Percentiles rank a stretch among this genome's conserved stretches.
Conservation (phyloP, 106 monocot genomes). For the Dendrobium officinale region DNA sequence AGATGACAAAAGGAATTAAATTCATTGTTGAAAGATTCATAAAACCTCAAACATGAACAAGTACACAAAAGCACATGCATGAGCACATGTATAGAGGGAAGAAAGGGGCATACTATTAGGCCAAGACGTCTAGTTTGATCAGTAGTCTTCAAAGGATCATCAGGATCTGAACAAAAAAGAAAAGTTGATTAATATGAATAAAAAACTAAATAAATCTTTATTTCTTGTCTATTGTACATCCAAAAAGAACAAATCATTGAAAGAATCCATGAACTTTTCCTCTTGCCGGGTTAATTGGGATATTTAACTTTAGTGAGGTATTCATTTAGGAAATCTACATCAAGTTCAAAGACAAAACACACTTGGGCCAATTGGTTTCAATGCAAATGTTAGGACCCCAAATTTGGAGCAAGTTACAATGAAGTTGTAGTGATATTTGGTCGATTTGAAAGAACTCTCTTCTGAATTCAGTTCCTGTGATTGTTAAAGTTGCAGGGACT, state of each 20-base stretch:
- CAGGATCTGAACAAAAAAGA: slow-evolving; percentile 53
- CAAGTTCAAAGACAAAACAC: neutral
- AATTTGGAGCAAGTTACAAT: too few species aligned
- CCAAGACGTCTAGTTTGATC: slow-evolving; percentile 87
- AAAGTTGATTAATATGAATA: neutral
- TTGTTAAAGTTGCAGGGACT: too few species aligned
- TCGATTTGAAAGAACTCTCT: too few species aligned
- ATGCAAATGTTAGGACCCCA: too few species aligned
- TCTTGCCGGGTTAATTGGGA: neutral
- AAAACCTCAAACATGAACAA: neutral
- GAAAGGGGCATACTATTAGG: slow-evolving; percentile 53
- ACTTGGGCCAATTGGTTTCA: too few species aligned
- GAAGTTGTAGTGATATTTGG: too few species aligned
- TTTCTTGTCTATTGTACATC: neutral
- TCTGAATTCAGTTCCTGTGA: too few species aligned
- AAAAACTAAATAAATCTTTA: neutral
- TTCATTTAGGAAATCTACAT: neutral
- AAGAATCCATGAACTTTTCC: neutral
- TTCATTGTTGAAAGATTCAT: slow-evolving; percentile 1
- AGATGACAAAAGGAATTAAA: neutral
- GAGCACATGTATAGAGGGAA: neutral
- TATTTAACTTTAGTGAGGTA: neutral
- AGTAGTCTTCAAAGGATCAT: slow-evolving; percentile 88
- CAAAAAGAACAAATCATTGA: neutral
- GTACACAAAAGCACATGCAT: neutral